Conservation (phyloP, 176 grass and related monocot genomes). For the Triticum timopheevii region DNA sequence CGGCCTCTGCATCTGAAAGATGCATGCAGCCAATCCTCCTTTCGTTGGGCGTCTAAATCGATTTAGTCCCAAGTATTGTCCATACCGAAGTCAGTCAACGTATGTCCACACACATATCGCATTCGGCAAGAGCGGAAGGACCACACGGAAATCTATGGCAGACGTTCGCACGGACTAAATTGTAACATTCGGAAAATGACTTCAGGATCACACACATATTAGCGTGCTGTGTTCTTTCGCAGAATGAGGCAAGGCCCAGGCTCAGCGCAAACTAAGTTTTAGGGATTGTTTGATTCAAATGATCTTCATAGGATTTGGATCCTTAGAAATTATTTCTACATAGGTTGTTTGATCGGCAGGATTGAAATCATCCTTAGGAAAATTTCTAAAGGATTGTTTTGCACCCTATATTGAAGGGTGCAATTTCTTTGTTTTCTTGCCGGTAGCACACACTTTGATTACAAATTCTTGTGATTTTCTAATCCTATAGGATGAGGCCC, state of each 20-base stretch:
- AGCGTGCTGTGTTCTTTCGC: background rate
- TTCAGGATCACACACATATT: background rate
- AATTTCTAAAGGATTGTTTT: background rate
- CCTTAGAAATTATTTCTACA: background rate
- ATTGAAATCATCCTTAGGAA: background rate
- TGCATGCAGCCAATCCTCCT: background rate
- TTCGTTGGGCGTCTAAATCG: background rate
- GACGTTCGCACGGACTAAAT: too few species aligned
- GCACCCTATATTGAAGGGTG: background rate
- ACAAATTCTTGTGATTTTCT: background rate
- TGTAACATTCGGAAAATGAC: background rate
- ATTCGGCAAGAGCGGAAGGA: too few species aligned
- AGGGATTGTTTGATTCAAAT: background rate
- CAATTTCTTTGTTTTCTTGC: background rate
- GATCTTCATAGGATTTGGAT: background rate
- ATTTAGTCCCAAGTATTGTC: background rate
- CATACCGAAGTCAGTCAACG: background rate
- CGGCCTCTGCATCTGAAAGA: too few species aligned
- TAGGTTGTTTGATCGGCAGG: background rate
- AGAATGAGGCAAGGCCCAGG: background rate
- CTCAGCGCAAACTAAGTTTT: background rate
- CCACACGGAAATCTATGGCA: too few species aligned
- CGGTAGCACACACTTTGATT: background rate
- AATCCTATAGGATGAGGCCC: background rate
- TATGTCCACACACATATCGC: background rate